Base-by-base conservation (phyloP, 2,329 filamentous ascomycete species). In the Alternaria triticina region DNA sequence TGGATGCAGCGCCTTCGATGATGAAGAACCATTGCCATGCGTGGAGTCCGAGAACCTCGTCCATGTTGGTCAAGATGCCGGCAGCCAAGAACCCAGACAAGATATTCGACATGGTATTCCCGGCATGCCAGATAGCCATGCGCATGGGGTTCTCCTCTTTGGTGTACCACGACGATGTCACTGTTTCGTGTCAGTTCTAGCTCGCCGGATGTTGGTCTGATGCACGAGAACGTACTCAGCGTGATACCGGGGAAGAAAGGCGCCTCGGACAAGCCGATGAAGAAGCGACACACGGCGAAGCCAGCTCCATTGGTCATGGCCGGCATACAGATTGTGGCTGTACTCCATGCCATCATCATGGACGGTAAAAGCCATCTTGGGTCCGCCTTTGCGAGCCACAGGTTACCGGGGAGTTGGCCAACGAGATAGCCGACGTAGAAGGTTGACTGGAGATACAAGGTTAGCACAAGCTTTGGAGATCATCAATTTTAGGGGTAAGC, bases 1-100 rank as follows among this genome's bases (percentile, higher is more conserved):
- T 77, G 0, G 86, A 88, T 1, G 82, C 83, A 3, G 88, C 82
- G 1, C 87, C 87, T 70, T 89, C 87, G 82, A 83, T 81, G 65
- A 83, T 77, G 68, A 84, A 82, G 51, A 84, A 82, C 83, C 82
- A 84, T n/a, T 83, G 78, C 83, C 69, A 72, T 0, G 69, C 55
- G 13, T 68, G 72, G 27, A 83, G 73, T 13, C 78, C 78, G 12
- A 73, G 64, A 23, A 79, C 71, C 12, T 79, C 76, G 11, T 83
- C 79, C 77, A 85, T 82, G 63, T 81, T 81, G 36, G 79, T 78
- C 9, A 84, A 74, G 20, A 84, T 81, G 8, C 79, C 83, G 10
- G 82, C 82, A 20, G 82, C 81, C 25, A 84, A 74, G 33, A 84
- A 78, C 5, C 81, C 82, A 0, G 82, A 83, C 57, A 84, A 75